Evolutionary conservation across 2,329 filamentous ascomycete genomes (phyloP).

Genomic region (Aspergillus clavatus): DNA sequence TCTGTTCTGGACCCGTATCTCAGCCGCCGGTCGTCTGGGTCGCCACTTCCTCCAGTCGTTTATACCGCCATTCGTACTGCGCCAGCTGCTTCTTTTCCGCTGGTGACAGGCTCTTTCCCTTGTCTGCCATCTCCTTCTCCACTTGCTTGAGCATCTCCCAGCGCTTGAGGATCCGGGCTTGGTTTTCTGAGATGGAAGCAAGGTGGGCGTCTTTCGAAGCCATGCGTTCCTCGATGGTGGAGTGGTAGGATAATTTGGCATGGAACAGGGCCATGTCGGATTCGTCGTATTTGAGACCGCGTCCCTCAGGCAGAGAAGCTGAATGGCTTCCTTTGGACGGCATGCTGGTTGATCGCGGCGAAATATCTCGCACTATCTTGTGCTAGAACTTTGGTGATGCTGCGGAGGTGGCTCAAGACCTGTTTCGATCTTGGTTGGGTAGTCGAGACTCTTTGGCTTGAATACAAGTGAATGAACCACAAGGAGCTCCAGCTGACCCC

Average conservation of each 20-base stretch:
- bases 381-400: too few species aligned
- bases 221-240: slow-evolving; percentile 32
- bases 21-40: slow-evolving; percentile 19
- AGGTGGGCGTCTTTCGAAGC: slow-evolving; percentile 31
- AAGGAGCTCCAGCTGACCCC: too few species aligned
- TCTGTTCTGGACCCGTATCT: slow-evolving; percentile 5
- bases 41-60: slow-evolving; percentile 29
- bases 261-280: slow-evolving; percentile 36
- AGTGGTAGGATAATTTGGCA: slow-evolving; percentile 32
- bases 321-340: slow-evolving; percentile 19
- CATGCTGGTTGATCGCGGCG: slow-evolving; percentile 19
- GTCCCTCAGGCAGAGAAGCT: slow-evolving; percentile 27
- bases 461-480: too few species aligned
- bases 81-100: slow-evolving; percentile 29
- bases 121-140: slow-evolving; percentile 31
- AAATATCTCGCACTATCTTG: too few species aligned
- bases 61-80: slow-evolving; percentile 34
- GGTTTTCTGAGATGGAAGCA: slow-evolving; percentile 30
- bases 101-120: slow-evolving; percentile 27
- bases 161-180: slow-evolving; percentile 31
- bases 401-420: too few species aligned
- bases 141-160: slow-evolving; percentile 34
- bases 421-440: too few species aligned
- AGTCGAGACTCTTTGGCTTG: too few species aligned
- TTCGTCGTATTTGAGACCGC: slow-evolving; percentile 34